Base-by-base conservation (phyloP, 176 grass and related monocot genomes). In the Zoysia pacifica region DNA sequence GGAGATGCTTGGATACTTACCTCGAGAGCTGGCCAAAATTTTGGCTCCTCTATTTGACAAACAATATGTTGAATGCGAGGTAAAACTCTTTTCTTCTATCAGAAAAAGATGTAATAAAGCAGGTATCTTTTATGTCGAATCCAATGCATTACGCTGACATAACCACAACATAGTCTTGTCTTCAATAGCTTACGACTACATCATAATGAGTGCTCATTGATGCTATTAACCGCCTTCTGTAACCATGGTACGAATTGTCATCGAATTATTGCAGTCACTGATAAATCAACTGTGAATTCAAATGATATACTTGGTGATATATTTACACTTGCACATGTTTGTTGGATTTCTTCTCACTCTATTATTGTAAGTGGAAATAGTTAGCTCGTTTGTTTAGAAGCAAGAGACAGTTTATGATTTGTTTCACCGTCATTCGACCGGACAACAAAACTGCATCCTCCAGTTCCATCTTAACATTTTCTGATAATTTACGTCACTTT, bases 31-130 rank as follows among this genome's bases (percentile, higher is more conserved):
- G 35, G 87, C 92, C 75, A 92, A 90, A 83, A 70, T 82, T 90
- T 76, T 98, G 83, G 79, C 91, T 86, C 95, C 95, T 87, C 63
- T 93, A 74, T 63, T 93, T 69, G 95, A 94, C 87, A 89, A 68
- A 59, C 58, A 75, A 20, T 81, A 50, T 48, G 76, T 89, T 81
- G 83, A 94, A 69, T 98, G 92, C 62, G 61, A 94, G 90, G 95
- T 94, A 75, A 89, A 62, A 6, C 45, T 85, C 61, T 69, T 67
- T 70, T 75, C 0, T 16, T 71, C 51, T 84, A 53, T 68, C 47
- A 9, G 48, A 81, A 28, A 76, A 28, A 50, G 11, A 5, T 72
- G 48, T 83, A 67, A 56, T 65, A 37, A 20, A 20, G 56, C 18
- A 8, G 14, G 43, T 55, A 35, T 9, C 49, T 83, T 60, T 73